Evolutionary conservation across 768 basidiomycete species (phyloP), one percentile per base, ranked within the genome.

Genomic region (Hortiboletus flavorubellus): DNA sequence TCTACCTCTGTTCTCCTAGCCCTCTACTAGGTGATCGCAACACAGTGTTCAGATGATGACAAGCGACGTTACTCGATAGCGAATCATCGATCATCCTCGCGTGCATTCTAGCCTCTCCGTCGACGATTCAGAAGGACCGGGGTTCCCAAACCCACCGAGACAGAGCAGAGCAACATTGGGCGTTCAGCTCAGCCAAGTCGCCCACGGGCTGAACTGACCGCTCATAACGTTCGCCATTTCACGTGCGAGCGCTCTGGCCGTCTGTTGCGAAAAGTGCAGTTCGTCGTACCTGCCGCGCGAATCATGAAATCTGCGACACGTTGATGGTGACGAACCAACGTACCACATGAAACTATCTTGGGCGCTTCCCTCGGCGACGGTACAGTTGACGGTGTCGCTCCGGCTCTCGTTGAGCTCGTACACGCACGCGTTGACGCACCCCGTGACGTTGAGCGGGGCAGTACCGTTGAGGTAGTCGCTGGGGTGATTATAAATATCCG

Each of bases 281-380:
- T 84, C 84, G 58, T 86, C 82, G 55, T 60, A 64, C 51, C 57
- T 61, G 23, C 8, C 11, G 5, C n/a, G 8, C n/a, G 41, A 21
- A 9, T n/a, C n/a, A 51, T 12, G 40, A 33, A 29, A 5, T 8
- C 5, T 4, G 5, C 30, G 2, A 11, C 31, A 21, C 9, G 9
- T 33, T 2, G 31, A 16, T 8, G n/a, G 9, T 2, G 35, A n/a
- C 34, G 5, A 11, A 11, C 29, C 7, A 12, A 52, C 80, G 49
- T 59, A 83, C 84, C 84, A 86, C 43, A 85, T 64, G 71, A 77
- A 86, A 62, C 85, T 85, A 59, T 85, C 84, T 26, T 47, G 63
- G 15, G 72, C 83, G 0, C 75, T 67, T 12, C 65, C 72, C 26
- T 63, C 51, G 1, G 68, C 72, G 16, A 71, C 61, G 5, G 73